Percentiles rank a stretch among this genome's conserved stretches.
phyloP scores from a whole-genome alignment of 345 rosid genomes.

The Gossypium longicalyx region DNA sequence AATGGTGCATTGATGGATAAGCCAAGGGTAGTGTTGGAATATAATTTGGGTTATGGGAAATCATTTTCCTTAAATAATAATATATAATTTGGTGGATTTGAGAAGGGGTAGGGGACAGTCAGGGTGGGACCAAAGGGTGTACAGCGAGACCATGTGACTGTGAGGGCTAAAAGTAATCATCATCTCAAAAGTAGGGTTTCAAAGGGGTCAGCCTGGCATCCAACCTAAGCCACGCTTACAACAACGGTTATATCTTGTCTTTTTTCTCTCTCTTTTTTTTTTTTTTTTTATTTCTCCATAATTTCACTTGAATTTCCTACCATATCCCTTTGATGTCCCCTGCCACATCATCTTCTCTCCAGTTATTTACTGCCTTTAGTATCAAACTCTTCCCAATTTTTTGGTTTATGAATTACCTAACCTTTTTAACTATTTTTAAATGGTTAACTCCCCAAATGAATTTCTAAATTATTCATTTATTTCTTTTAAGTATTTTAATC shows the following conservation, averaged over 20 bases:
- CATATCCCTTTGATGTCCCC: neutral
- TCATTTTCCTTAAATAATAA: neutral
- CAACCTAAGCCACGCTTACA: conserved; percentile 23
- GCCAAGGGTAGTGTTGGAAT: conserved; percentile 46
- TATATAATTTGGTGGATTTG: neutral
- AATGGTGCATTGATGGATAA: conserved; percentile 24
- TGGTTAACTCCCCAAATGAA: too few relatives aligned
- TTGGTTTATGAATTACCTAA: neutral
- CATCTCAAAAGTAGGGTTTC: conserved; percentile 20
- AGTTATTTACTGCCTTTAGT: neutral
- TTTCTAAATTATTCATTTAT: too few relatives aligned
- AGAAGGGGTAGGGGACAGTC: neutral
- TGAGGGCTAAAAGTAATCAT: conserved; percentile 44
- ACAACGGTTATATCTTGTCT: conserved; percentile 50
- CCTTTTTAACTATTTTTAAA: too few relatives aligned
- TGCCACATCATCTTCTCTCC: neutral
- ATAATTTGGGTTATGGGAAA: neutral
- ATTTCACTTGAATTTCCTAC: neutral
- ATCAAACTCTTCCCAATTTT: too few relatives aligned
- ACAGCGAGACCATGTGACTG: conserved; percentile 70
- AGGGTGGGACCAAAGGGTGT: conserved; percentile 25
- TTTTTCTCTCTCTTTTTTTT: conserved; percentile 7
- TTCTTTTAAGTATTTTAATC: too few relatives aligned
- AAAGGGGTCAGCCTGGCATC: conserved; percentile 35
- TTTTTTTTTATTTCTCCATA: neutral